These are phyloP conservation scores for Tetradesmus lagerheimii DNA, from an alignment of 139 green algal genomes.

Conservation along the genomic window DNA sequence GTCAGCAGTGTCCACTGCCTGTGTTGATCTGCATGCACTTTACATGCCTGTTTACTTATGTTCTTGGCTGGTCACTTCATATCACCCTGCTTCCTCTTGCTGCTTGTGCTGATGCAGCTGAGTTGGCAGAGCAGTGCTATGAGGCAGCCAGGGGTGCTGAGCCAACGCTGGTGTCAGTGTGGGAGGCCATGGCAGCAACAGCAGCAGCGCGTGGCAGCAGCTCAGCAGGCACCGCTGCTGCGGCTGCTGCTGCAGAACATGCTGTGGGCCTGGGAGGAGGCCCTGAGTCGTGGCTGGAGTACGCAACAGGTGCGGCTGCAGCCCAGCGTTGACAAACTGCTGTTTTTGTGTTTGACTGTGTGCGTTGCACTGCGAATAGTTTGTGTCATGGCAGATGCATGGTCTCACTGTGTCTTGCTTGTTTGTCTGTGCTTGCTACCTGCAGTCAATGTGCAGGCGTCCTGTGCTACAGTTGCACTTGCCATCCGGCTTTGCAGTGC, in stretches of 20 bases:
- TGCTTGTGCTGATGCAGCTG: slow-evolving; percentile 27
- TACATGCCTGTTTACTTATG: not conserved
- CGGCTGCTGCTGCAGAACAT: slow-evolving; percentile 49
- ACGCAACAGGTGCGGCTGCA: slow-evolving; percentile 27
- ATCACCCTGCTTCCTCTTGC: not conserved
- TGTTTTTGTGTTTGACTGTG: no score
- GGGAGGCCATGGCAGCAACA: slow-evolving; percentile 81
- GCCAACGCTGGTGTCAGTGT: slow-evolving; percentile 69
- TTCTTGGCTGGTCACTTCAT: not conserved
- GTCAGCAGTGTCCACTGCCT: no score
- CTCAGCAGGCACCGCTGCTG: slow-evolving; percentile 18
- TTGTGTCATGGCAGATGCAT: no score
- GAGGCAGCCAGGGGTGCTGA: slow-evolving; percentile 73
- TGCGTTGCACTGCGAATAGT: no score
- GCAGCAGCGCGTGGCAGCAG: slow-evolving; percentile 1
- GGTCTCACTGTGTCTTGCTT: no score
- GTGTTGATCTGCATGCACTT: not conserved
- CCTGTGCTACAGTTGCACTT: no score
- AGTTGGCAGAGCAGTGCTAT: slow-evolving; percentile 67
- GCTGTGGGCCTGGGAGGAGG: slow-evolving; percentile 68
- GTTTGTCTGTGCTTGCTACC: no score
- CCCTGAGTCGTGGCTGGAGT: slow-evolving; percentile 58
- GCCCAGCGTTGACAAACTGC: no score
- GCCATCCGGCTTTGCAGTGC: not conserved
- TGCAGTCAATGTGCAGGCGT: no score